These are phyloP conservation scores for Cenchrus purpureus DNA, from an alignment of 176 grass and related monocot genomes.

Conservation along the genomic window DNA sequence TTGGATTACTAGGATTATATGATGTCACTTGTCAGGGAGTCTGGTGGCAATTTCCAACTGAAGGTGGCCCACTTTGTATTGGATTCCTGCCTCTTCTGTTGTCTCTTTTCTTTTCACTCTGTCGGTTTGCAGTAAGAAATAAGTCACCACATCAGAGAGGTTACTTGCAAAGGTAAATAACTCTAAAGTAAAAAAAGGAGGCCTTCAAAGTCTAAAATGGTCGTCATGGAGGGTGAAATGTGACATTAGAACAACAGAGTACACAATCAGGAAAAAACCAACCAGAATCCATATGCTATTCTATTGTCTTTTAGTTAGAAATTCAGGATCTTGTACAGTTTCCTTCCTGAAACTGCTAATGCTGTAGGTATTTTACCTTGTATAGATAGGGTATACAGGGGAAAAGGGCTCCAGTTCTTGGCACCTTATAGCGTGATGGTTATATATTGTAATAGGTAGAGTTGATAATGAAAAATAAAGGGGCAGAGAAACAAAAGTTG, in stretches of 20 bases:
- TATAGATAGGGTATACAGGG: not conserved
- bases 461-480: conserved; percentile 27
- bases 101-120: not conserved
- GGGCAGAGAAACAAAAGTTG: conserved; percentile 17
- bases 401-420: conserved; percentile 15
- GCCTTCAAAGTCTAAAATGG: conserved; percentile 28
- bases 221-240: conserved; percentile 8
- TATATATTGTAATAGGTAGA: conserved; percentile 27
- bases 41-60: conserved; percentile 27
- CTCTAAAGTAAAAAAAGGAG: not conserved
- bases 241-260: conserved; percentile 29
- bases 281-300: not conserved
- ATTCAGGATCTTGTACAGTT: not conserved
- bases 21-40: conserved; percentile 36
- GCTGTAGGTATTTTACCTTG: conserved; percentile 13
- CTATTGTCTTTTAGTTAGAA: not conserved
- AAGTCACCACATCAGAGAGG: conserved; percentile 27
- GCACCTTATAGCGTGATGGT: conserved; percentile 30
- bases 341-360: not conserved
- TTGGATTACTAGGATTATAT: conserved; percentile 31
- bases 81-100: conserved; percentile 33
- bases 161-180: conserved; percentile 34
- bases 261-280: not conserved
- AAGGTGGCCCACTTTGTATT: conserved; percentile 37
- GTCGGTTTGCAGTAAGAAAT: conserved; percentile 12